Evolutionary conservation across 305 asterid species (phyloP), one percentile per base, ranked within the genome.

Genomic region (Ruellia speciosa): DNA sequence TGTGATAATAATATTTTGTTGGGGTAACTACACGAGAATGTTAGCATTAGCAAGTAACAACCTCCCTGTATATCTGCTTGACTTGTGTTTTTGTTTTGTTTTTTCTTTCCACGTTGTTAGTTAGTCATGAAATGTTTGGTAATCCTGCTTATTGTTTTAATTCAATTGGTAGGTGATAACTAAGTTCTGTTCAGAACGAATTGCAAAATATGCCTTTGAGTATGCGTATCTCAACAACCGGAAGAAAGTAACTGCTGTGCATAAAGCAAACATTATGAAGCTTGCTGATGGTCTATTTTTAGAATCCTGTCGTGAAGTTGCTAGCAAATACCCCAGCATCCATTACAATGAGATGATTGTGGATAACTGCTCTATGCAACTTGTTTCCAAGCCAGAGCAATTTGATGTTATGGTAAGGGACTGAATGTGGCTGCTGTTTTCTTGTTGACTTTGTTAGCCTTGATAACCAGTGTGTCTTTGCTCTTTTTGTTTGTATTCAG

Each of bases 321-420:
- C 99, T 37, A 81, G 82, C 76, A 86, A 75, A 70, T 88, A 92
- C 72, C 99, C 95, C 33, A 70, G 94, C 52, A 92, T 92, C 74
- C 81, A 84, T 64, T 92, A 88, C 66, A 79, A 75, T 66, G 97
- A 92, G 81, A 88, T 92, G 79, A 92, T 92, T 14, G 99, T 92
- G 78, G 97, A 92, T 69, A 92, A 92, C 65, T 92, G 97, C 76
- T 92, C 97, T 66, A 92, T 92, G 97, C 99, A 92, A 72, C 99
- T 92, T 67, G 99, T 92, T 57, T 86, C 99, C 60, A 92, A 84
- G 81, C 99, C 99, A 8, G 97, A 92, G 70, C 99, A 92, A 65
- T 92, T 92, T 78, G 97, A 92, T 78, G 99, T 88, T 18, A 92
- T 88, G 99, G 99, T 92, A 78, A 47, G 72, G 33, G 69, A 45